Base-by-base conservation (phyloP, 2,329 filamentous ascomycete genomes). In the Arthrocladium fulminans region DNA sequence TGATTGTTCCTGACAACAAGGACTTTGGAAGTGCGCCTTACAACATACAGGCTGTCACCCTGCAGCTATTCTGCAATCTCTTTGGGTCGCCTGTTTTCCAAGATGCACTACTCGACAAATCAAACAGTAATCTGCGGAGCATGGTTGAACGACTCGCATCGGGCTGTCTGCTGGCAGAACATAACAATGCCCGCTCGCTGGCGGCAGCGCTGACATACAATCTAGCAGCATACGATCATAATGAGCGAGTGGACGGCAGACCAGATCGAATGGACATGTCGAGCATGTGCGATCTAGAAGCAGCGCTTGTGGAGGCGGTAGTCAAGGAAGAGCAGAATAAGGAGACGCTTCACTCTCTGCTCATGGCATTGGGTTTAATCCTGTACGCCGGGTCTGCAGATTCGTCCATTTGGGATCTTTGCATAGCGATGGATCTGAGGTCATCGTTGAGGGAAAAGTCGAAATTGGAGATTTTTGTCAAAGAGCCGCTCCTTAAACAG, bases 201-300 rank as follows among this genome's bases (percentile, higher is more conserved):
- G 86, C 89, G 0, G 81, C 89, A 0, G 87, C 84, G 1, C 73
- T 97, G 2, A 77, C 89, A 0, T 92, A 88, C 70, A 96, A 97
- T 57, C 67, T 97, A 0, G 77, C 86, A 0, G 71, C 81, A 0
- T 76, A 81, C 2, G 85, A 88, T 59, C 83, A 84, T 58, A 78
- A 77, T 40, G 70, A 77, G 22, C 76, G 86, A 17, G 71, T 76
- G 30, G 74, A 79, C 23, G 73, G 77, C 10, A 67, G 74, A 0
- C 67, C 70, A 4, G 77, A 84, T 40, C 70, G 68, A 0, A 64
- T 96, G 2, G 43, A 45, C 30, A 71, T 79, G 0, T 34, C 29
- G 83, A 87, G 30, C 77, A 74, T 2, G 81, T 85, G 50, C 64
- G 55, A 59, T 40, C 70, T 97, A 3, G 80, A 84, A 0, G 89